Base-by-base conservation (phyloP, 2,329 filamentous ascomycete species). In the Hypoxylon sp. region DNA sequence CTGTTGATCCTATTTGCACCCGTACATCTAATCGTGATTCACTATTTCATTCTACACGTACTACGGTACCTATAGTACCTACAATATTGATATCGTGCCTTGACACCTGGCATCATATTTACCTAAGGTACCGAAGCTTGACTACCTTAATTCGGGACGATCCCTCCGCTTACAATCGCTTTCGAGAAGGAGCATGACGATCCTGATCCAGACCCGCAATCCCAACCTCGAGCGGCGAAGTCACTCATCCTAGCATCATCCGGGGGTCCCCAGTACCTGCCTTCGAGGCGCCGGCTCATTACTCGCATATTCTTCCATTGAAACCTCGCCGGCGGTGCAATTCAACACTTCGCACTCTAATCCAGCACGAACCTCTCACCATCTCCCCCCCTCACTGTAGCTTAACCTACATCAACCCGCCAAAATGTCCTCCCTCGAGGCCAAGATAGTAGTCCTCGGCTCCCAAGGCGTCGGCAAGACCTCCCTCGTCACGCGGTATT, bases 401-500 rank as follows among this genome's bases (percentile, higher is more conserved):
- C 15, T 35, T 52, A 27, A 35, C 32, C 37, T 48, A 29, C 48
- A 46, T 54, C 53, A 44, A 6, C 29, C 32, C 29, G 15, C 46
- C 62, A 67, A 42, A 75, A 82, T 82, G 80, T 86, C 88, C 74
- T 91, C 90, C 44, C 87, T 94, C 76, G 92, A 94, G 82, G 91
- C 92, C 78, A 93, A 94, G 81, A 92, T 94, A 64, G 90, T 94
- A 73, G 90, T 94, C 70, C 89, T 94, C 75, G 92, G 92, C 80
- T 88, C 90, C 53, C 92, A 94, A 81, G 90, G 90, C 78, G 92
- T 94, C 62, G 92, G 92, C 76, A 94, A 94, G 83, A 94, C 92
- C 11, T 92, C 90, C 13, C 86, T 94, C 47, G 90, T 94, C 31
- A 91, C 90, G 82, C 89, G 92, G 70, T 94, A 91, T 76, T 91